Percentiles rank a stretch among this genome's conserved stretches.
These are phyloP conservation scores for Chimonanthus salicifolius DNA, from an alignment of 164 flowering plant species.

Conservation along the genomic window DNA sequence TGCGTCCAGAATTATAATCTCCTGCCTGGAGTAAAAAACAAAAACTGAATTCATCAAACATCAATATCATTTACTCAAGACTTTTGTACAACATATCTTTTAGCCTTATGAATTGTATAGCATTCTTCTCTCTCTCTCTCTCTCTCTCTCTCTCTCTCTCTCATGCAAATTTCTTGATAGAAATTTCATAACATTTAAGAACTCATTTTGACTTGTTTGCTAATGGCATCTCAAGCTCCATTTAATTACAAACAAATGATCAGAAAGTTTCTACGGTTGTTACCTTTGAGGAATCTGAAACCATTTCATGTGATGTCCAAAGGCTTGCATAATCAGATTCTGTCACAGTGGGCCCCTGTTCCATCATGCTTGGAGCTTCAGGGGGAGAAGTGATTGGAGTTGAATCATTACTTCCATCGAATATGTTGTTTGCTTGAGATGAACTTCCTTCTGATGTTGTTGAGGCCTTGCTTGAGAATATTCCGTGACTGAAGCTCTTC, in stretches of 20 bases:
- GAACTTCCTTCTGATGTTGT: slow-evolving; percentile 22
- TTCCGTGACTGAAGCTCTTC: slow-evolving; percentile 19
- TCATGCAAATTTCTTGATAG: background rate
- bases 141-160: background rate
- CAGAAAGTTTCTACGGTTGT: background rate
- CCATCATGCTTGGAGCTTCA: slow-evolving; percentile 20
- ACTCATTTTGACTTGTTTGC: background rate
- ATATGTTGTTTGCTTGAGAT: slow-evolving; percentile 23
- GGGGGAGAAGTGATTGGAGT: slow-evolving; percentile 50
- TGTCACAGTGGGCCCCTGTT: slow-evolving; percentile 22
- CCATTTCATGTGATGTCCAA: slow-evolving; percentile 50
- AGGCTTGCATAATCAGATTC: slow-evolving; percentile 21
- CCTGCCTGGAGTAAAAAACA: slow-evolving; percentile 17
- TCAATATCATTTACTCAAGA: too few relatives aligned
- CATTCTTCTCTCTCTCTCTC: too few relatives aligned
- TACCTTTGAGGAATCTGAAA: slow-evolving; percentile 52
- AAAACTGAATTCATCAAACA: slow-evolving; percentile 25
- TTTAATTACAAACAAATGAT: background rate
- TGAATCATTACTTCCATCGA: slow-evolving; percentile 37
- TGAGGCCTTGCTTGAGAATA: slow-evolving; percentile 28
- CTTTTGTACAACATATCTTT: too few relatives aligned
- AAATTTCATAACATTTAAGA: background rate
- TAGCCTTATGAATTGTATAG: too few relatives aligned
- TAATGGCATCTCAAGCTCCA: background rate
- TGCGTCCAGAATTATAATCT: slow-evolving; percentile 19